phyloP scores from a whole-genome alignment of 306 rosid genomes.

The Geum urbanum region DNA sequence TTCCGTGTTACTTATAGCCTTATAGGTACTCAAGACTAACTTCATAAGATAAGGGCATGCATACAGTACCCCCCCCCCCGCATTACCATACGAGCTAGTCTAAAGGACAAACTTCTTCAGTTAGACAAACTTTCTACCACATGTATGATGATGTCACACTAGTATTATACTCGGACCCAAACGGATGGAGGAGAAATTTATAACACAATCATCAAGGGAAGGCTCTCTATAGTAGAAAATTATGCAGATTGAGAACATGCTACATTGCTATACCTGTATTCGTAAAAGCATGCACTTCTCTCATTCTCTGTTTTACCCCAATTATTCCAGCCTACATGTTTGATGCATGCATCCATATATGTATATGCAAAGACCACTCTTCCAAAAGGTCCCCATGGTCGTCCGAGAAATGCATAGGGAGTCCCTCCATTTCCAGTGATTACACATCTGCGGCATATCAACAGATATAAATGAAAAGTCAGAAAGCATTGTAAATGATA shows the following conservation, averaged over 20 bases:
- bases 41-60: neutral
- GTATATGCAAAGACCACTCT: slow-evolving; percentile 82
- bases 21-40: too few relatives aligned
- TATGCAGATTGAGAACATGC: slow-evolving; percentile 6
- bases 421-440: slow-evolving; percentile 66
- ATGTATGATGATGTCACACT: neutral
- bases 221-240: slow-evolving; percentile 13
- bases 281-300: slow-evolving; percentile 71
- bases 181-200: neutral
- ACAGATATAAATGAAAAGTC: slow-evolving; percentile 15
- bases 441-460: slow-evolving; percentile 57
- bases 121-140: neutral
- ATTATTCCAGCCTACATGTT: slow-evolving; percentile 69
- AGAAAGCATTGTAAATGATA: neutral
- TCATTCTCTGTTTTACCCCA: slow-evolving; percentile 82
- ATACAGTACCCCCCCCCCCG: neutral
- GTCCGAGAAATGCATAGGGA: slow-evolving; percentile 57
- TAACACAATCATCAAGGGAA: neutral
- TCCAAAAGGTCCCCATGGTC: slow-evolving; percentile 96
- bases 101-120: neutral
- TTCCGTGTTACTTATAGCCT: too few relatives aligned
- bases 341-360: slow-evolving; percentile 68
- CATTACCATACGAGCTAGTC: neutral
- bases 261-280: slow-evolving; percentile 52
- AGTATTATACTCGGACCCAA: neutral